Evolutionary conservation across 139 green algal species (phyloP), one percentile per base, ranked within the genome.

Genomic region (Eudorina sp.): DNA sequence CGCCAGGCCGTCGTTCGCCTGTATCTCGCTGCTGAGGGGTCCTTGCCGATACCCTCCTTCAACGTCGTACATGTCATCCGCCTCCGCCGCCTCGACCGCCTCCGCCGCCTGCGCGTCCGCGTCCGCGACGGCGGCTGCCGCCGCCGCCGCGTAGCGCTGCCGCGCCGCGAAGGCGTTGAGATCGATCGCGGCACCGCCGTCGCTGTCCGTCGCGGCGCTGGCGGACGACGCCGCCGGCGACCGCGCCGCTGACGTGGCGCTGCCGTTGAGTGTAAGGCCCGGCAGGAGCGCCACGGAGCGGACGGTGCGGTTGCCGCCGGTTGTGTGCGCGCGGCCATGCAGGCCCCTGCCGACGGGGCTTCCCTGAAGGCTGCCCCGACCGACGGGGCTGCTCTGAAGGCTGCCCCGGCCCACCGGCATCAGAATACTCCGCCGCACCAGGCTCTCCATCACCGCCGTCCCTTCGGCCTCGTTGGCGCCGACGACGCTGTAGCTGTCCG

Each of bases 401-500:
- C 29, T 21, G 25, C 74, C 48, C 51, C 31, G 25, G 51, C 76
- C 43, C 48, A 4, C 31, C 21, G 73, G 73, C 8, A 45, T 31
- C 73, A 81, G 45, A 29, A 48, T 81, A 25, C 73, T 46, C 7
- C 45, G 43, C 5, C 45, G 73, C 73, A 81, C 43, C 11, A 84
- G 16, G 53, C 77, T 84, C 77, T 72, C 77, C 51, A 69, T 38
- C 4, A 73, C 73, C 3, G 73, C 27, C 7, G 27, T 45, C 1
- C n/a, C 45, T 2, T 21, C 38, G 8, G 1, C 5, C 7, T 53
- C 53, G 53, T 19, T 27, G 53, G 3, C 53, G 46, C n/a, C 73
- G 53, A 23, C 36, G 9, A 4, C 25, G 77, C 77, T 84, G 77
- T 84, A 84, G 77, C 77, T 84, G 53, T 84, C 77, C 4, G 45